These are phyloP conservation scores for Zygoascus hellenicus DNA, from an alignment of 1,139 yeast species.

Conservation along the genomic window DNA sequence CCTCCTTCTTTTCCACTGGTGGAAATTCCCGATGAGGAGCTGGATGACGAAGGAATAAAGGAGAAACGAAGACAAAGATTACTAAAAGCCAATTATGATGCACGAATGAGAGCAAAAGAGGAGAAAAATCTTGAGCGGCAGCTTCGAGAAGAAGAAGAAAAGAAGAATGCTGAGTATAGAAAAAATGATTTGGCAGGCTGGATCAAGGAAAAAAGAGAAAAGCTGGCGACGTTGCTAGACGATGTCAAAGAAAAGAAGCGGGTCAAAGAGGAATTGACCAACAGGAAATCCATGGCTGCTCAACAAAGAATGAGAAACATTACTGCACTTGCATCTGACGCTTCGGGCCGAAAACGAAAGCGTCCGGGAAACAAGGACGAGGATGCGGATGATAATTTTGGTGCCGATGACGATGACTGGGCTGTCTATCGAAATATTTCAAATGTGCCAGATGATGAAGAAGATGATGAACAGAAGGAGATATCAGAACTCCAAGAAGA, in stretches of 20 bases:
- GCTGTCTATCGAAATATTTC: conserved; percentile 80
- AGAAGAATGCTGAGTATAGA: conserved; percentile 73
- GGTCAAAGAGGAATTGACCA: conserved; percentile 71
- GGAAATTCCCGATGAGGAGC: conserved; percentile 72
- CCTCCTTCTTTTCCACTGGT: conserved; percentile 73
- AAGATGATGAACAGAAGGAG: conserved; percentile 64
- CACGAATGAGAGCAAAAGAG: conserved; percentile 74
- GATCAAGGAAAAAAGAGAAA: conserved; percentile 64
- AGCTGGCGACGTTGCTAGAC: conserved; percentile 52
- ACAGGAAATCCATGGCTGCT: conserved; percentile 85
- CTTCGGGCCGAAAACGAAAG: conserved; percentile 33
- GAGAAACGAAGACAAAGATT: conserved; percentile 83
- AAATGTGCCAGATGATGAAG: conserved; percentile 65
- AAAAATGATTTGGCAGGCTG: conserved; percentile 68
- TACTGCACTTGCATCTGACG: conserved; percentile 82
- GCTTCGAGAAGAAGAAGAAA: conserved; percentile 40
- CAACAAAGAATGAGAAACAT: conserved; percentile 90
- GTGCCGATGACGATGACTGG: conserved; percentile 97
- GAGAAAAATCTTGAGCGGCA: conserved; percentile 61
- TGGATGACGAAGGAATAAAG: conserved; percentile 71
- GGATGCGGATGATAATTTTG: conserved; percentile 91
- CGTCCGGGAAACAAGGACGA: conserved; percentile 58
- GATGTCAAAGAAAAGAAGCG: conserved; percentile 62
- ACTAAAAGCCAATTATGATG: conserved; percentile 81
- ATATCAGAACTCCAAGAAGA: conserved; percentile 65